Base-by-base conservation (phyloP, 2,329 filamentous ascomycete genomes). In the Arthroderma sp. region DNA sequence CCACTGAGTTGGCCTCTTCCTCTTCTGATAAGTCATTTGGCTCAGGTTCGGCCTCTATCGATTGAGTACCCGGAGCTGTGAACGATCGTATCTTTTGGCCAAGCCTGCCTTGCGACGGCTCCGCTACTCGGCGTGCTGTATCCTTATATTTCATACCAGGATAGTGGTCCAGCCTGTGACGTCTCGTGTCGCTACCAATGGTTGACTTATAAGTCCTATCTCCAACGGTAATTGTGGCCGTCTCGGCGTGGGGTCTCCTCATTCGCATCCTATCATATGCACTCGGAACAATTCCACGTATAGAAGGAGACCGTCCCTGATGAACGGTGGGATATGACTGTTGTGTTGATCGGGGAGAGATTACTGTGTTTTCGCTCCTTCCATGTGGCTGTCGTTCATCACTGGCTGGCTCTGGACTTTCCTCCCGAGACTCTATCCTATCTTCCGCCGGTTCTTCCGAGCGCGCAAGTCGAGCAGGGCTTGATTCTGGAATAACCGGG, bases 161-260 rank as follows among this genome's bases (percentile, higher is more conserved):
- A n/a, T 43, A 43, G 9, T 29, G 32, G 6, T 37, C 41, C 54
- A 22, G 61, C 61, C 8, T 55, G 49, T 62, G 67, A 28, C 52
- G 58, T 28, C 61, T 56, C 3, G 68, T 56, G 41, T 73, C 68
- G 41, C 69, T 74, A 1, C 82, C 81, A 51, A 86, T 72, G 30
- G 78, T 71, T 15, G 78, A 80, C 0, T 76, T 81, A 4, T 78
- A 71, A 0, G 80, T 85, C 38, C 72, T 73, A 49, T 80, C 71
- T 1, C 83, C 84, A 44, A 89, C 77, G 0, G 82, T 87, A 40
- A 89, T 83, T 1, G 82, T 85, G 15, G 83, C 83, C 42, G 80
- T 66, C 54, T 85, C 79, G 29, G 72, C 65, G 1, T 74, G 72
- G 1, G 73, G 66, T 31, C 82, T 73, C 56, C 77, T 82, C 1